Base-by-base conservation (phyloP, 2,329 filamentous ascomycete species). In the Fusarium secorum region DNA sequence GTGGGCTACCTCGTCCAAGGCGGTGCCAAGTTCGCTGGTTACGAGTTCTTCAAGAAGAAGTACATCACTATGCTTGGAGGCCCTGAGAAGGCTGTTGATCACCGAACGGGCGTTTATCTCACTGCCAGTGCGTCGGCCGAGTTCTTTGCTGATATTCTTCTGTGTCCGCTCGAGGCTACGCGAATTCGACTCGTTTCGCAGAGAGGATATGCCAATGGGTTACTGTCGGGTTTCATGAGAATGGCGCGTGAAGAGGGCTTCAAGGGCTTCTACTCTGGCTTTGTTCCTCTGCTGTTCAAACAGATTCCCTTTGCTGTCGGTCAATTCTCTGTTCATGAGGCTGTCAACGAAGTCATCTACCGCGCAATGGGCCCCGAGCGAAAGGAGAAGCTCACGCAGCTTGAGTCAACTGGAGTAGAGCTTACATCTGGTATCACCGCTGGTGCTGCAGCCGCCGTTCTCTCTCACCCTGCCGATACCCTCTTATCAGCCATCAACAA, bases 251-350 rank as follows among this genome's bases (percentile, higher is more conserved):
- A 89, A 76, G 93, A 96, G 82, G 93, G 93, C 78, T 64, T 95
- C 65, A 88, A 87, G 75, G 94, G 93, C 67, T 95, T 97, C 85
- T 97, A 97, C 87, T 94, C 93, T 71, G 94, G 94, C 73, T 97
- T 97, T 83, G 91, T 94, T 56, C 93, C 93, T 32, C 90, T 95
- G 75, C 86, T 94, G 72, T 94, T 93, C 84, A 95, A 95, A 84
- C 93, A 96, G 87, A 91, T 97, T 60, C 94, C 94, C 22, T 97
- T 97, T 85, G 97, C 94, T 74, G 94, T 97, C 83, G 90, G 93
- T 81, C 97, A 97, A 86, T 97, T 97, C 85, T 93, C 95, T 74
- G 94, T 95, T 60, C 96, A 93, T 86, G 94, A 97, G 85, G 95
- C 93, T 77, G 93, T 92, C 75, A 90, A 92, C 77, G 93, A 97